Percentiles rank a stretch among this genome's conserved stretches.
Evolutionary conservation across 177 flowering plant species (phyloP).

Genomic region (Vitis hybrid): DNA sequence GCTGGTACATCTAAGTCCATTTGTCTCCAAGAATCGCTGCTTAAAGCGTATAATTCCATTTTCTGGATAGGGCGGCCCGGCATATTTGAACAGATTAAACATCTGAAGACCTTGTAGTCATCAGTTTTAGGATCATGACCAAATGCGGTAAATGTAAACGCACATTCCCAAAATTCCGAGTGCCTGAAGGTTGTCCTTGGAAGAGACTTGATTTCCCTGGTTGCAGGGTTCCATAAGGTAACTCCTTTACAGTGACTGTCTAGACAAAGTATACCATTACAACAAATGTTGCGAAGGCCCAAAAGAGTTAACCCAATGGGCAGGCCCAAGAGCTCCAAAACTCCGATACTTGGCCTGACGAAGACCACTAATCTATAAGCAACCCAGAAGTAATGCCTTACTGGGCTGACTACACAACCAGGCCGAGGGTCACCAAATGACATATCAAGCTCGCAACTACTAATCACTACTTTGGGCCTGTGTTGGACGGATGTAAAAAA

Average conservation of each 20-base stretch:
- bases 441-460: too few species aligned
- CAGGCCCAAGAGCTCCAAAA: too few species aligned
- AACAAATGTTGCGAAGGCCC: too few species aligned
- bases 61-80: background rate
- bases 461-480: too few species aligned
- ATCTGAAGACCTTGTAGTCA: constrained; percentile 14
- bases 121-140: constrained; percentile 8
- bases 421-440: too few species aligned
- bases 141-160: background rate
- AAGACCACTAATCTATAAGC: too few species aligned
- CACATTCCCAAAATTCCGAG: background rate
- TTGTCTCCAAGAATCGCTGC: background rate
- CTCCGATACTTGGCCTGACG: too few species aligned
- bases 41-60: background rate
- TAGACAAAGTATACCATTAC: background rate
- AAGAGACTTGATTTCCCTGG: constrained; percentile 13
- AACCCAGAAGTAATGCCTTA: too few species aligned
- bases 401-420: too few species aligned
- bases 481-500: too few species aligned
- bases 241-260: background rate
- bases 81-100: background rate
- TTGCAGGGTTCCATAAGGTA: constrained; percentile 15
- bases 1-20: too few species aligned
- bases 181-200: constrained; percentile 3
- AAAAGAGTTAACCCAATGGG: too few species aligned